Evolutionary conservation across 345 rosid species (phyloP).

Genomic region (Brassica incana): DNA sequence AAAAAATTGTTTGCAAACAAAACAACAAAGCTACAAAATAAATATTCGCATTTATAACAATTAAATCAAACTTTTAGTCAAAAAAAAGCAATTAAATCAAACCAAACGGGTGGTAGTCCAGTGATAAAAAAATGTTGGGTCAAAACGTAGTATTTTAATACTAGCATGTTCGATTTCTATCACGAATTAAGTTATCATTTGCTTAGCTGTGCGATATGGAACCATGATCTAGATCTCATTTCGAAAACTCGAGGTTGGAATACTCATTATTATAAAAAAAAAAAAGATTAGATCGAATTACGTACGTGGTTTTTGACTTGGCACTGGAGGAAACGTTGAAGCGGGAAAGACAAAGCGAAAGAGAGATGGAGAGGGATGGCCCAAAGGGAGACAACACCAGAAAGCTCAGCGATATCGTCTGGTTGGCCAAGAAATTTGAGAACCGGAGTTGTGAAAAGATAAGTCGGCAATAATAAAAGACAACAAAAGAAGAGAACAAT

Average conservation of each 20-base stretch:
- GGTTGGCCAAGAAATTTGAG: constrained; percentile 62
- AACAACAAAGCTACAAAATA: not conserved
- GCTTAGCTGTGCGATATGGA: not conserved
- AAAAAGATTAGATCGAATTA: not conserved
- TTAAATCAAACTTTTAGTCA: not conserved
- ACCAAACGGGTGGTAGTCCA: not conserved
- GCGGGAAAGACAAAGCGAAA: constrained; percentile 54
- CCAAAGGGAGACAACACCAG: constrained; percentile 51
- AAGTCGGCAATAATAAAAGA: constrained; percentile 48
- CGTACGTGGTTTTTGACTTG: constrained; percentile 50
- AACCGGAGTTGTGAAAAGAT: constrained; percentile 57
- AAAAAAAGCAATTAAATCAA: not conserved
- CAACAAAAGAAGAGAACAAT: constrained; percentile 54
- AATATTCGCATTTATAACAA: not conserved
- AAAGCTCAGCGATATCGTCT: constrained; percentile 65
- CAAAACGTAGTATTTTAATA: not conserved
- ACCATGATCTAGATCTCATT: not conserved
- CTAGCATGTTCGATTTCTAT: not conserved
- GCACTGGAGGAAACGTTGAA: constrained; percentile 67
- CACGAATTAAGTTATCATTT: not conserved
- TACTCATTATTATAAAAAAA: not conserved
- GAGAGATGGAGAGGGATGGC: constrained; percentile 63
- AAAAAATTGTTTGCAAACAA: not conserved
- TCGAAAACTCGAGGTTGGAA: not conserved
- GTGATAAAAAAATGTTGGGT: not conserved